Percentiles rank a stretch among this genome's conserved stretches.
These are phyloP conservation scores for Haplosporangium sp. DNA, from an alignment of 371 early-diverging fungal species.

Conservation along the genomic window DNA sequence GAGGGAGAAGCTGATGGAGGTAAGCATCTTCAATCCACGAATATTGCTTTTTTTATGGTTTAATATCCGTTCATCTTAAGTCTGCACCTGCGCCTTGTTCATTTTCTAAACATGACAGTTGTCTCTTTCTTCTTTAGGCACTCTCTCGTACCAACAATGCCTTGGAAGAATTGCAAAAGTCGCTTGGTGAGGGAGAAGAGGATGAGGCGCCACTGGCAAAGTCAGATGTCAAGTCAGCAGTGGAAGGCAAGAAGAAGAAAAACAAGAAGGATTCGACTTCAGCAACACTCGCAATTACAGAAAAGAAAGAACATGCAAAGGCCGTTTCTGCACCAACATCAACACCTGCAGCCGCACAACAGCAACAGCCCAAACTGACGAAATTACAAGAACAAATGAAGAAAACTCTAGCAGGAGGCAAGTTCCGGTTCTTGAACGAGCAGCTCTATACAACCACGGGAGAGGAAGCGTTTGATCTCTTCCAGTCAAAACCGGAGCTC, in stretches of 20 bases:
- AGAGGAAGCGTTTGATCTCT: constrained; percentile 77
- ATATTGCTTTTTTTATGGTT: background rate
- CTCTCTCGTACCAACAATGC: constrained; percentile 45
- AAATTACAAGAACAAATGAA: constrained; percentile 87
- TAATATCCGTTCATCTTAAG: background rate
- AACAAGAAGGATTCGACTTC: constrained; percentile 20
- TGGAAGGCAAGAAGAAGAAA: constrained; percentile 30
- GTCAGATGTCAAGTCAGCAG: constrained; percentile 37
- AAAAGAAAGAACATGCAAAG: background rate
- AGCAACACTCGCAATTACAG: background rate
- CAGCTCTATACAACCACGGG: constrained; percentile 91
- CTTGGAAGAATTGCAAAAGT: constrained; percentile 39
- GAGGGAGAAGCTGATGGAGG: constrained; percentile 46
- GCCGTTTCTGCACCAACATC: constrained; percentile 4
- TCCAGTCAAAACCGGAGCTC: constrained; percentile 85
- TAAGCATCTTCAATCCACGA: constrained; percentile 7
- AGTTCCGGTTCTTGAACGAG: constrained; percentile 97
- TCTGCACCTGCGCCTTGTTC: background rate
- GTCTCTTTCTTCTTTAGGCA: constrained; percentile 16
- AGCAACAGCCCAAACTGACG: constrained; percentile 61
- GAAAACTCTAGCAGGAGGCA: constrained; percentile 84
- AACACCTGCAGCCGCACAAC: constrained; percentile 16
- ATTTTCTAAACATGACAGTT: background rate
- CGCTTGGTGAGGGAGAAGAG: constrained; percentile 35
- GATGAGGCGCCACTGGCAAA: constrained; percentile 28